Conservation (phyloP, 2,329 filamentous ascomycete genomes). For the Capronia americana region DNA sequence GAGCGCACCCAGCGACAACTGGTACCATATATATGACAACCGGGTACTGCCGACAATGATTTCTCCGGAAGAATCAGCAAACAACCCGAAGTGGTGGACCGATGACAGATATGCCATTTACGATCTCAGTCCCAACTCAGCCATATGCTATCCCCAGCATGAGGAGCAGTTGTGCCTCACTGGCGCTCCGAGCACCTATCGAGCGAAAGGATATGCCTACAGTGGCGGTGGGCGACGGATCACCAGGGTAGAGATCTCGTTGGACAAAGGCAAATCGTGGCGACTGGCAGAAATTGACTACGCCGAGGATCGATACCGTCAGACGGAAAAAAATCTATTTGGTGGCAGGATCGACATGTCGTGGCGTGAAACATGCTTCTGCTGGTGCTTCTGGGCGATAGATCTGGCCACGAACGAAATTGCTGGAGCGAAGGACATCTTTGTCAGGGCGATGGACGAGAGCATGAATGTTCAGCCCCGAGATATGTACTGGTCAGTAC, state of each 20-base stretch:
- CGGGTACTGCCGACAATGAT: conserved; percentile 86
- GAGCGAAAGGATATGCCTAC: conserved; percentile 82
- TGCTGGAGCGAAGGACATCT: conserved; percentile 69
- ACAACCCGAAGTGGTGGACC: conserved; percentile 77
- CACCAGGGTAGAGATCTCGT: conserved; percentile 79
- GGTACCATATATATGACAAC: conserved; percentile 96
- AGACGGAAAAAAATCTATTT: conserved; percentile 67
- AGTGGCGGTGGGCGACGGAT: conserved; percentile 84
- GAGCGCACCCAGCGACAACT: conserved; percentile 80
- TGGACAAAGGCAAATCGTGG: conserved; percentile 85
- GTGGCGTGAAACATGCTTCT: conserved; percentile 82
- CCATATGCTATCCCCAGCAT: conserved; percentile 79
- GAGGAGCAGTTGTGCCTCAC: conserved; percentile 68
- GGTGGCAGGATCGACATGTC: conserved; percentile 80
- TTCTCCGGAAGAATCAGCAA: conserved; percentile 77
- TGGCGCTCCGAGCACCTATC: conserved; percentile 63
- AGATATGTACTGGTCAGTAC: conserved; percentile 94
- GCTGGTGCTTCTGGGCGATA: conserved; percentile 91
- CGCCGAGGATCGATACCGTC: conserved; percentile 82
- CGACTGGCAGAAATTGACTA: conserved; percentile 77
- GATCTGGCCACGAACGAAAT: conserved; percentile 70
- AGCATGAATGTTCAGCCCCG: conserved; percentile 83
- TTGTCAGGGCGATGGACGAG: conserved; percentile 89
- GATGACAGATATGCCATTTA: conserved; percentile 94
- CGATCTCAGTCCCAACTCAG: conserved; percentile 86